These are phyloP conservation scores for Lachancea dasiensis DNA, from an alignment of 805 yeast species.

Conservation along the genomic window DNA sequence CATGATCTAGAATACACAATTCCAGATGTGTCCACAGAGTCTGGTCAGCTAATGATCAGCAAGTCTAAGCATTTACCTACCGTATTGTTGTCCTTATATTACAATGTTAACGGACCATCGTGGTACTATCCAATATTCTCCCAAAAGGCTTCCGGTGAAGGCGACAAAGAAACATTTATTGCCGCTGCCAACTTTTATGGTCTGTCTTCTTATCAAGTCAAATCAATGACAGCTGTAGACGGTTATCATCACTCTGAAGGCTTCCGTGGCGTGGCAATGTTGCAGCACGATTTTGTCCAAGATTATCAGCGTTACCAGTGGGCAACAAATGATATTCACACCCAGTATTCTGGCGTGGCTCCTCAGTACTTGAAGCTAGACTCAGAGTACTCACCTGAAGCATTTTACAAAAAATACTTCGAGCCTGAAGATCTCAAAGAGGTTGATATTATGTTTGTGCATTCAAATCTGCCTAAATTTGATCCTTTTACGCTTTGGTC, in stretches of 20 bases:
- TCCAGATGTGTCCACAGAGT: slow-evolving; percentile 63
- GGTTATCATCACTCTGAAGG: slow-evolving; percentile 31
- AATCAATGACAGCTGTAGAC: slow-evolving; percentile 32
- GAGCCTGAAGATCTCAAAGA: slow-evolving; percentile 11
- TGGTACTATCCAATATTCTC: slow-evolving; percentile 63
- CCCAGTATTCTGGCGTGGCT: slow-evolving; percentile 4
- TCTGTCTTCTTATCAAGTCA: slow-evolving; percentile 49
- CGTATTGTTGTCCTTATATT: slow-evolving; percentile 53
- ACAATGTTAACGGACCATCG: slow-evolving; percentile 59
- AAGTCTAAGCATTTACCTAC: slow-evolving; percentile 55
- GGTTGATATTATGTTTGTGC: slow-evolving; percentile 33
- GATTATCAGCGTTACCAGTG: slow-evolving; percentile 37
- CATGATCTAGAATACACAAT: slow-evolving; percentile 61
- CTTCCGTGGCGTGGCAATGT: slow-evolving; percentile 40
- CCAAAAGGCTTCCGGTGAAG: slow-evolving; percentile 73
- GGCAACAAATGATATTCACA: slow-evolving; percentile 13
- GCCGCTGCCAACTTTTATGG: slow-evolving; percentile 55
- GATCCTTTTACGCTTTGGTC: slow-evolving; percentile 29
- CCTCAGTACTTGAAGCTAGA: slow-evolving; percentile 7
- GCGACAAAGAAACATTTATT: slow-evolving; percentile 72
- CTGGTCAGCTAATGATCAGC: slow-evolving; percentile 62
- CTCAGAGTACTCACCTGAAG: slow-evolving; percentile 16
- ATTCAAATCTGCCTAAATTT: slow-evolving; percentile 35
- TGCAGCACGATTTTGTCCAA: slow-evolving; percentile 40
- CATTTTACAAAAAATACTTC: slow-evolving; percentile 18